A percentile compares a stretch with the other conserved stretches of the same genome.
These are phyloP conservation scores for Cystobasidium tubakii DNA, from an alignment of 768 basidiomycete genomes.

Conservation along the genomic window DNA sequence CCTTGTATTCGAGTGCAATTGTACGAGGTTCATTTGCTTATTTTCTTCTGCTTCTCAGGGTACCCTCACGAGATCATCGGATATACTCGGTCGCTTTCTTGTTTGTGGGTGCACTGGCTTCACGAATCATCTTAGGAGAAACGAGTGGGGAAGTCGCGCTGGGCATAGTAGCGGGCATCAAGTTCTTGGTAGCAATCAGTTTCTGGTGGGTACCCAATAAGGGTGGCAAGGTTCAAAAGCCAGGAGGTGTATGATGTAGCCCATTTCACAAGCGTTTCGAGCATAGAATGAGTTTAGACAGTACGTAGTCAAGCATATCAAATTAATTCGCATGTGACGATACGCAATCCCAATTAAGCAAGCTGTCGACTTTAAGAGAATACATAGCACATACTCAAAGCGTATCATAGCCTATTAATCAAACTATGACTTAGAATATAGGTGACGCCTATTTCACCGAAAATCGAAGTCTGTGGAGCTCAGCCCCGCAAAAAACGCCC, in stretches of 20 bases:
- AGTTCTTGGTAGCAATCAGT: slow-evolving; percentile 50
- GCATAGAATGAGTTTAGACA: background rate
- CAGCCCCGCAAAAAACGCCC: too few species aligned
- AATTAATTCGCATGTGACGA: too few species aligned
- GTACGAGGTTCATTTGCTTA: too few species aligned
- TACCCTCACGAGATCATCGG: slow-evolving; percentile 46
- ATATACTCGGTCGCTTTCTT: slow-evolving; percentile 46
- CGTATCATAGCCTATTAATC: background rate
- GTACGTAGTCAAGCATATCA: background rate
- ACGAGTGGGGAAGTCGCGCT: slow-evolving; percentile 40
- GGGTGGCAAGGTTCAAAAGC: slow-evolving; percentile 56
- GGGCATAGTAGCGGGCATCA: slow-evolving; percentile 28
- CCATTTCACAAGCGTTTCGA: background rate
- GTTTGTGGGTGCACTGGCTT: slow-evolving; percentile 47
- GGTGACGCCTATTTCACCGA: too few species aligned
- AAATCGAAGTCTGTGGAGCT: too few species aligned
- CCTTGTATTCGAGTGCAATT: too few species aligned
- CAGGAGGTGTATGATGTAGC: background rate
- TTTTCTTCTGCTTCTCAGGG: slow-evolving; percentile 43
- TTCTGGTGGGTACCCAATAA: slow-evolving; percentile 83
- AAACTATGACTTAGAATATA: background rate
- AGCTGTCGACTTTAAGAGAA: too few species aligned
- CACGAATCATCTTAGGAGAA: slow-evolving; percentile 45
- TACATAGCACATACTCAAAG: too few species aligned
- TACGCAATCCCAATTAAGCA: too few species aligned